Conservation (phyloP, 2,329 filamentous ascomycete genomes). For the Diaporthe vexans region DNA sequence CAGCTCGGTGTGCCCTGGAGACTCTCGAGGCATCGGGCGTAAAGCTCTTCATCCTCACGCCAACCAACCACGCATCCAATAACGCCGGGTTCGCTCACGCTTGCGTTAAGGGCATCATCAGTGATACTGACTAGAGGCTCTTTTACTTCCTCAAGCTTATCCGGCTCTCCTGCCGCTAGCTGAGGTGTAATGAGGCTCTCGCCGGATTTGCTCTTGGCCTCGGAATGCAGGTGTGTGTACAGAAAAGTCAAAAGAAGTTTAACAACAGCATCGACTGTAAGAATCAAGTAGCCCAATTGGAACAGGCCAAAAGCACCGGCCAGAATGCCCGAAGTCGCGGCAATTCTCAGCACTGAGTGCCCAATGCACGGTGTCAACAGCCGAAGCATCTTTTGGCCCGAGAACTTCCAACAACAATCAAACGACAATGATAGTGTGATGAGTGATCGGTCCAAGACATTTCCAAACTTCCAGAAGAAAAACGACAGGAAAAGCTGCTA, state of each 20-base stretch:
- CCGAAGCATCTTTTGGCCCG: constrained; percentile 11
- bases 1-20: not conserved
- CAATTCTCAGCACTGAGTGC: constrained; percentile 5
- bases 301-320: constrained; percentile 2
- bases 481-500: too few species aligned
- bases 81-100: not conserved
- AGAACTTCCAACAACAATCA: not conserved
- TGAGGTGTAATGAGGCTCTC: not conserved
- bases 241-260: constrained; percentile 10
- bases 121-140: not conserved
- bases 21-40: constrained; percentile 12
- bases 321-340: constrained; percentile 9
- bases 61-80: constrained; percentile 19
- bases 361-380: not conserved
- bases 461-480: not conserved
- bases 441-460: not conserved
- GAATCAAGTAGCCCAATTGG: not conserved
- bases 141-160: not conserved
- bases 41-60: constrained; percentile 31
- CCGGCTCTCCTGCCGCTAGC: not conserved
- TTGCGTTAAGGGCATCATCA: too few species aligned
- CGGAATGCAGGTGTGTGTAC: constrained; percentile 16
- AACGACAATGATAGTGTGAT: not conserved
- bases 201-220: not conserved
- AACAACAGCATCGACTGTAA: constrained; percentile 14